These are phyloP conservation scores for Rhizopus microsporus DNA, from an alignment of 371 early-diverging fungal species.

Conservation along the genomic window DNA sequence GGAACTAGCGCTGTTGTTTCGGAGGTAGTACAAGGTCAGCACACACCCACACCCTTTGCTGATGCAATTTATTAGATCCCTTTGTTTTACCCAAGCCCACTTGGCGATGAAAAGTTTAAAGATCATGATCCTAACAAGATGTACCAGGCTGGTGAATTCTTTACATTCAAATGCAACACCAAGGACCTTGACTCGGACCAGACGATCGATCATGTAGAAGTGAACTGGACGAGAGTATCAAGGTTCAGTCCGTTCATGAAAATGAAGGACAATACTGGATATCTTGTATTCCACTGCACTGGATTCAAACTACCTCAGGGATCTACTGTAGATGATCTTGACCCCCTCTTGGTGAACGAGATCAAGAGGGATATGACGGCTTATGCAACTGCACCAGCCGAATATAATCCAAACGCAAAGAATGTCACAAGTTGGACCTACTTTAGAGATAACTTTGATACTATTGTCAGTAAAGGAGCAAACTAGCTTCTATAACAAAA, in stretches of 20 bases:
- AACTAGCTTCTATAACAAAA: too few relatives aligned
- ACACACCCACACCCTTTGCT: not conserved
- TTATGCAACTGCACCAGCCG: conserved; percentile 26
- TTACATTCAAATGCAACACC: conserved; percentile 33
- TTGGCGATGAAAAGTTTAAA: conserved; percentile 27
- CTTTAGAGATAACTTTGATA: conserved; percentile 36
- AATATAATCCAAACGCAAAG: conserved; percentile 24
- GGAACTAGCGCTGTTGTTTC: conserved; percentile 20
- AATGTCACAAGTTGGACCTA: conserved; percentile 40
- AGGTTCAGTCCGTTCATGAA: conserved; percentile 42
- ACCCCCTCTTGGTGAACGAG: conserved; percentile 24
- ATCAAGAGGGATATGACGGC: conserved; percentile 16
- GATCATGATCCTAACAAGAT: conserved; percentile 29
- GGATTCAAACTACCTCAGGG: conserved; percentile 36
- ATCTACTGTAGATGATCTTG: conserved; percentile 25
- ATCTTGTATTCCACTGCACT: conserved; percentile 37
- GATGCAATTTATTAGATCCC: conserved; percentile 24
- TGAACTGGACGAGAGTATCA: conserved; percentile 39
- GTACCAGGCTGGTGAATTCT: conserved; percentile 47
- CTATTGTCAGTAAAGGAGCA: conserved; percentile 18
- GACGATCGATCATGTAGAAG: conserved; percentile 31
- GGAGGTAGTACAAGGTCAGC: conserved; percentile 21
- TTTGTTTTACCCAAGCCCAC: conserved; percentile 38
- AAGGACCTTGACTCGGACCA: conserved; percentile 16
- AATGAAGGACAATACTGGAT: conserved; percentile 33